Conservation (phyloP, 2,329 filamentous ascomycete species). For the Colletotrichum chrysophilum region DNA sequence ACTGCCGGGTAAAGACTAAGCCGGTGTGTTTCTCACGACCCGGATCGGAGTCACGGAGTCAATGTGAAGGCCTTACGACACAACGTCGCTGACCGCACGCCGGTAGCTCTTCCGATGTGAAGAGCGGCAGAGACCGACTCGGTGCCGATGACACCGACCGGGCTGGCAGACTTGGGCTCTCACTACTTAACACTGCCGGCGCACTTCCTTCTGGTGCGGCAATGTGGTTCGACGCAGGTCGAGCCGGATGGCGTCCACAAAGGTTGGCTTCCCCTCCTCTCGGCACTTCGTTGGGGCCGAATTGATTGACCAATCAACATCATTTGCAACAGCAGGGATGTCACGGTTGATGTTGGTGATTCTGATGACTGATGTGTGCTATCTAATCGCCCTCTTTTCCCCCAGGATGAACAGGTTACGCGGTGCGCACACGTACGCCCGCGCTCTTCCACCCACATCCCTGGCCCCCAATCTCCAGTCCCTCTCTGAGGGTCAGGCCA, state of each 20-base stretch:
- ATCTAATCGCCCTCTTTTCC: not conserved
- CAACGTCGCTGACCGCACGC: not conserved
- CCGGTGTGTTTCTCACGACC: not conserved
- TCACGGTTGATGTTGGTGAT: not conserved
- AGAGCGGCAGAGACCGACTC: constrained; percentile 2
- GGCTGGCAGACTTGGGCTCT: not conserved
- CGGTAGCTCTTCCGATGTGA: not conserved
- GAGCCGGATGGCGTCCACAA: not conserved
- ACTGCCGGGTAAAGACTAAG: not conserved
- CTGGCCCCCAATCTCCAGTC: not conserved
- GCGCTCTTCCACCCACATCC: not conserved
- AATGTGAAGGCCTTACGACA: not conserved
- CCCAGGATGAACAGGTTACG: not conserved
- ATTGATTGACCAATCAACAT: not conserved
- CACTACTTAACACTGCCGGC: not conserved
- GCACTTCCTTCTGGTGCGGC: not conserved
- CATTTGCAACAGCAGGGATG: not conserved
- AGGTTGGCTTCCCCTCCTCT: not conserved
- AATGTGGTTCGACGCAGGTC: not conserved
- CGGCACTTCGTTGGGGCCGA: not conserved
- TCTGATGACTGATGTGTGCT: not conserved
- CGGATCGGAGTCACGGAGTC: not conserved
- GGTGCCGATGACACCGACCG: not conserved
- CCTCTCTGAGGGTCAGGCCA: not conserved
- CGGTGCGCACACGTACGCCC: not conserved